Evolutionary conservation across 805 yeast species (phyloP).

Genomic region (Nakazawaea ambrosiae): DNA sequence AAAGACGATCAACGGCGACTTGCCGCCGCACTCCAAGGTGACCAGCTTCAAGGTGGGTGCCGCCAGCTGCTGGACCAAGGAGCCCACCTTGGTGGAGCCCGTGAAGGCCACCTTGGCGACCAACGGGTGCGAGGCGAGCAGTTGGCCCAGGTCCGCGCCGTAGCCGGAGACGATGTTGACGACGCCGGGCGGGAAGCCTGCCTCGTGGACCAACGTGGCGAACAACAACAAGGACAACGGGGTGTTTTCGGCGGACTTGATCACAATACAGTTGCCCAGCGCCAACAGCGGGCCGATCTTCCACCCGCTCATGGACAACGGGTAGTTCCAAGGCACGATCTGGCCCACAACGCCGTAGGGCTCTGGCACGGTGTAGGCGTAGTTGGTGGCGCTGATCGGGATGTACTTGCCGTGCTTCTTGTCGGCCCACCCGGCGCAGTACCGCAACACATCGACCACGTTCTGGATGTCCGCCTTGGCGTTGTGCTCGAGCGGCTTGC

Average conservation of each 20-base stretch:
- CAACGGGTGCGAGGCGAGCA: slow-evolving; percentile 52
- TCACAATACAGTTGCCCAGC: slow-evolving; percentile 66
- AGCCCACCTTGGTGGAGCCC: slow-evolving; percentile 64
- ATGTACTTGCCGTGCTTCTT: slow-evolving; percentile 38
- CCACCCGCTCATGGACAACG: slow-evolving; percentile 70
- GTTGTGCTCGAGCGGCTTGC: slow-evolving; percentile 42
- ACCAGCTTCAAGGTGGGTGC: slow-evolving; percentile 54
- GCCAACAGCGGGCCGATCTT: slow-evolving; percentile 79
- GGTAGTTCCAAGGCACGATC: slow-evolving; percentile 71
- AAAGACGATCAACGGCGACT: slow-evolving; percentile 57
- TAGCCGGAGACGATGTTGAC: slow-evolving; percentile 65
- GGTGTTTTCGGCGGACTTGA: slow-evolving; percentile 72
- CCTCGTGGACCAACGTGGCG: slow-evolving; percentile 50
- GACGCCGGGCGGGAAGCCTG: slow-evolving; percentile 75
- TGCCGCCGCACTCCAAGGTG: slow-evolving; percentile 69
- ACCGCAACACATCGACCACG: slow-evolving; percentile 37
- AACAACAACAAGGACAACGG: slow-evolving; percentile 63
- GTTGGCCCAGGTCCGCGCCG: slow-evolving; percentile 66
- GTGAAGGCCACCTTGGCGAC: slow-evolving; percentile 58
- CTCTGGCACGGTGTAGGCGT: slow-evolving; percentile 65
- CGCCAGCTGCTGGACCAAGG: slow-evolving; percentile 55
- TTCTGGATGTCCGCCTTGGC: slow-evolving; percentile 43
- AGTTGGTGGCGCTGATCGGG: slow-evolving; percentile 32
- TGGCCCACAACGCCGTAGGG: slow-evolving; percentile 63
- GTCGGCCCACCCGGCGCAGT: slow-evolving; percentile 61